These are phyloP conservation scores for Diaporthe sp. DNA, from an alignment of 2,329 filamentous ascomycete species.

Conservation along the genomic window DNA sequence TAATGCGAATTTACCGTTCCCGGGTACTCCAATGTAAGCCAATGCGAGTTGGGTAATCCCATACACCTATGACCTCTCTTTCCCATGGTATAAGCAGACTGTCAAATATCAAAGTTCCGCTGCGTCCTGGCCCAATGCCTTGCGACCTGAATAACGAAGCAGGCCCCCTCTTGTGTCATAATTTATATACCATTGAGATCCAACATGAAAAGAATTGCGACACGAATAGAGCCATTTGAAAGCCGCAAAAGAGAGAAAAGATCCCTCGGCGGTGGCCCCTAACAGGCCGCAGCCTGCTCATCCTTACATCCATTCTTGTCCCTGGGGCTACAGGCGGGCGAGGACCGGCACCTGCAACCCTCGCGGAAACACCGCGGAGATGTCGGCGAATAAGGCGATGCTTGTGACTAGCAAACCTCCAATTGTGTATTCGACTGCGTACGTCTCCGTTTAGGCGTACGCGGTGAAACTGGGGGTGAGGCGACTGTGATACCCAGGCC, in stretches of 20 bases:
- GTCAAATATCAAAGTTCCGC: conserved; percentile 9
- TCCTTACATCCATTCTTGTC: not conserved
- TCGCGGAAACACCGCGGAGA: conserved; percentile 7
- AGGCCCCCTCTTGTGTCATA: not conserved
- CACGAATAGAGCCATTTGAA: not conserved
- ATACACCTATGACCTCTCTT: not conserved
- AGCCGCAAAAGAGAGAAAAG: not conserved
- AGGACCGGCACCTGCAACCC: conserved; percentile 7
- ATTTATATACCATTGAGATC: not conserved
- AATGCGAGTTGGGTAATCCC: not conserved
- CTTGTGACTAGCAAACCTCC: conserved; percentile 48
- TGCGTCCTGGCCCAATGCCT: conserved; percentile 6
- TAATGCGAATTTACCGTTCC: conserved; percentile 13
- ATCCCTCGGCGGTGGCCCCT: not conserved
- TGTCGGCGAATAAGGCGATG: not conserved
- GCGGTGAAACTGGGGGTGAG: conserved; percentile 49
- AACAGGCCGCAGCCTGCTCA: not conserved
- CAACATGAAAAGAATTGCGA: not conserved
- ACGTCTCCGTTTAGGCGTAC: conserved; percentile 50
- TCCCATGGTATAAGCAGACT: not conserved
- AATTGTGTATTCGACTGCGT: conserved; percentile 46
- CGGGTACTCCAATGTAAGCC: not conserved
- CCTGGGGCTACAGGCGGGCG: not conserved
- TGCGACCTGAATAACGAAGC: not conserved
- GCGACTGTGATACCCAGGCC: conserved; percentile 39